Base-by-base conservation (phyloP, 176 grass and related monocot species). In the Juncus inflexus region DNA sequence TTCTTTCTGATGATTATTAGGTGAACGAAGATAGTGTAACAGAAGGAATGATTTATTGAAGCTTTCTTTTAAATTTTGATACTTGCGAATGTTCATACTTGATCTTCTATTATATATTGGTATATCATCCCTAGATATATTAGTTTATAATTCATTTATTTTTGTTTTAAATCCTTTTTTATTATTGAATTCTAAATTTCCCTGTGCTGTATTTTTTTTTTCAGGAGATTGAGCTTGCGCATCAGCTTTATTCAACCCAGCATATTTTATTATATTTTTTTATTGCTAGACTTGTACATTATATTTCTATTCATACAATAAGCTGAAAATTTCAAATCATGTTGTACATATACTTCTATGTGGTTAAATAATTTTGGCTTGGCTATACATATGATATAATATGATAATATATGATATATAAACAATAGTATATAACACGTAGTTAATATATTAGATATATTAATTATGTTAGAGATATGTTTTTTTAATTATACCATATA, bases 321-420 rank as follows among this genome's bases (percentile, higher is more conserved):
- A 1, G 19, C 19, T 28, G 19, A 28, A 28, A 28, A 28, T 28
- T 28, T 28, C 19, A 28, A 28, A 1, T 1, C 19, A 52, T 42
- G 14, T 9, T 71, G 68, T 71, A 71, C 54, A 71, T 71, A 71
- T 58, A 3, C n/a, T 58, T 9, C 14, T 37, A 58, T 59, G 55
- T 59, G 68, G 13, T 71, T 42, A 12, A 59, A 59, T 35, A 71
- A 35, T 60, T 71, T 15, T 28, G 19, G 19, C 19, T 28, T 28
- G 19, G 19, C 19, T 28, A 28, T 28, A 28, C 19, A 28, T 28
- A 28, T 28, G 19, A 28, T 28, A 28, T 28, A 28, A 28, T 28
- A 28, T 28, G 19, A 28, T 28, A 28, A 28, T 28, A 28, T 28
- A 28, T 28, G 19, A 28, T 28, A 28, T 28, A 28, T 28, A 28